These are phyloP conservation scores for Brachypodium distachyon DNA, from an alignment of 202 grass and related monocot genomes.

Conservation along the genomic window DNA sequence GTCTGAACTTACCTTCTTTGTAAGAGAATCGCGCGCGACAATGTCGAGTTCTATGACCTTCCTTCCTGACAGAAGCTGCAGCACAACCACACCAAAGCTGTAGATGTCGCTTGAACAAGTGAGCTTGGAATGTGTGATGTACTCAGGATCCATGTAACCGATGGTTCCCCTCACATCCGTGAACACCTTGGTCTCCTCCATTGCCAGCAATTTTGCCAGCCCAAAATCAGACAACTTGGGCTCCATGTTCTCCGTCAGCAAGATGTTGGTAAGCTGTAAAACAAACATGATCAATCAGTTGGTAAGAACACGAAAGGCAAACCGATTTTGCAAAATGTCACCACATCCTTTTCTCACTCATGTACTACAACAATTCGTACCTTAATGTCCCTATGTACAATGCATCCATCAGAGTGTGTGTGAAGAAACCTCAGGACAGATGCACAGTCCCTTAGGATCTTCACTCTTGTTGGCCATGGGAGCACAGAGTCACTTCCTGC, in stretches of 20 bases:
- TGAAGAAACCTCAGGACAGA: constrained; percentile 58
- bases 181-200: constrained; percentile 58
- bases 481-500: constrained; percentile 37
- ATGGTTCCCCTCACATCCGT: constrained; percentile 61
- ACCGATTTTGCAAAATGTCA: neutral
- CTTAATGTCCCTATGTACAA: constrained; percentile 67
- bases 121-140: constrained; percentile 56
- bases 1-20: constrained; percentile 31
- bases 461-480: constrained; percentile 47
- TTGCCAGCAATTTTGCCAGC: constrained; percentile 41
- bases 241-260: constrained; percentile 47
- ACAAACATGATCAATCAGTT: neutral
- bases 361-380: neutral
- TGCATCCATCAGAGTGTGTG: constrained; percentile 55
- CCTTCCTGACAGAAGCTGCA: constrained; percentile 55
- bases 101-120: constrained; percentile 55
- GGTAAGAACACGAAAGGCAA: neutral
- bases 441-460: constrained; percentile 50
- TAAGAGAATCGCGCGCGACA: constrained; percentile 46
- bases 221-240: constrained; percentile 60
- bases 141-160: constrained; percentile 73
- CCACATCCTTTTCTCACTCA: neutral
- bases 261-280: constrained; percentile 57
- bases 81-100: constrained; percentile 52
- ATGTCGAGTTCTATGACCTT: constrained; percentile 68